Base-by-base conservation (phyloP, 345 rosid genomes). In the Syzygium jambos region DNA sequence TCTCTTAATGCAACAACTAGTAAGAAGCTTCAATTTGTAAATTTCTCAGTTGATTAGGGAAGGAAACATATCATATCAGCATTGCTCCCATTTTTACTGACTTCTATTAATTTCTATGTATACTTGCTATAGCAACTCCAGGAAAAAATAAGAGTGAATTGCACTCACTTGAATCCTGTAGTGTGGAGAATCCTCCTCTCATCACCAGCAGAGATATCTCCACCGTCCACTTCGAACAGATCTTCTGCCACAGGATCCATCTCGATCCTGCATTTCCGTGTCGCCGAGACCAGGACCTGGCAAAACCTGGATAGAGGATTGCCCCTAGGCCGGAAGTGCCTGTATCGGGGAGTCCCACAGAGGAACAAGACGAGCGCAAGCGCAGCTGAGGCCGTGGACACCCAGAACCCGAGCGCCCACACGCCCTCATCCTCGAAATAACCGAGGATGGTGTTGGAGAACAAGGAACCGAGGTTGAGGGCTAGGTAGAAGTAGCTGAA, bases 401-500 rank as follows among this genome's bases (percentile, higher is more conserved):
- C 96, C 98, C 98, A 95, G 86, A 98, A 98, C 49, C 99, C 99
- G 14, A 98, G 85, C 2, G 93, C 88, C 99, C 99, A 98, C 87
- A 88, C 78, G 51, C 99, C 99, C 85, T 92, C 90, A 87, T 98
- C 97, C 92, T 98, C 98, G 30, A 95, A 96, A 68, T 95, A 98
- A 23, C 99, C 95, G 86, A 98, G 89, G 23, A 98, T 91, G 4
- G 99, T 98, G 86, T 98, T 96, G 21, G 99, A 96, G 52, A 98
- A 95, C 80, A 98, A 96, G 23, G 99, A 98, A 11, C 99, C 99
- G 5, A 98, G 93, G 89, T 98, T 98, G 86, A 95, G 86, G 43
- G 99, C 98, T 86, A 98, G 89, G 93, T 98, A 98, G 86, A 98
- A 98, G 92, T 94, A 98, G 92, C 99, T 96, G 80, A 98, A 98